Base-by-base conservation (phyloP, 2,329 filamentous ascomycete species). In the Cryoendolithus antarcticus region DNA sequence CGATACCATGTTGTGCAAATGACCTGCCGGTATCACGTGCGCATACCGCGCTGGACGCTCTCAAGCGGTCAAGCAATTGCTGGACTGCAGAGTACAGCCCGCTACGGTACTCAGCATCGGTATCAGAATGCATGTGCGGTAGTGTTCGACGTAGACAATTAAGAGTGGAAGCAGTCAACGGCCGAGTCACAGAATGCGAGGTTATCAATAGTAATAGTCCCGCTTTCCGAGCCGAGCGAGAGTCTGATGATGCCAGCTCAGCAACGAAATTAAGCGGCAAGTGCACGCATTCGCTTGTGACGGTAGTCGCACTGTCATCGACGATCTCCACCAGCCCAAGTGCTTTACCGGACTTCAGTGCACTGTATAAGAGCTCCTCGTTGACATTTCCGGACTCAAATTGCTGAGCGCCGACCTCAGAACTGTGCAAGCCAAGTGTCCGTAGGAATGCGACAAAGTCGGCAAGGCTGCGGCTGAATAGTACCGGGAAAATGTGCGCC, bases 51-150 rank as follows among this genome's bases (percentile, higher is more conserved):
- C 80, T 75, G 7, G 79, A 74, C 15, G 77, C 78, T 47, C 81
- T 72, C 4, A 93, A 65, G 32, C 88, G 77, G 50, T 82, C 79
- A 42, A 88, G 75, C 57, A 96, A 75, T 49, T 80, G 78, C 44
- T 84, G 80, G 2, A 81, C 76, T 45, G 83, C 74, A 15, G 77
- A 77, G 19, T 89, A 69, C 2, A 93, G 70, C 49, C 93, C 85
- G 42, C 88, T 81, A 41, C 91, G 77, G 48, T 88, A 82, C 51
- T 89, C 86, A 4, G 89, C 79, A 55, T 95, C 86, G 0, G 83
- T 77, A 46, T 95, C 88, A 3, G 85, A 75, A 1, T 74, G 70
- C 3, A 96, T 62, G 42, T 84, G 76, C 24, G 35, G 31, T 19
- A 42, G 27, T 6, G 31, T n/a, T 28, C 64, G 67, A 38, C 70